Percentiles rank a stretch among this genome's conserved stretches.
Conservation (phyloP, 306 rosid genomes). For the Prosopis cineraria region DNA sequence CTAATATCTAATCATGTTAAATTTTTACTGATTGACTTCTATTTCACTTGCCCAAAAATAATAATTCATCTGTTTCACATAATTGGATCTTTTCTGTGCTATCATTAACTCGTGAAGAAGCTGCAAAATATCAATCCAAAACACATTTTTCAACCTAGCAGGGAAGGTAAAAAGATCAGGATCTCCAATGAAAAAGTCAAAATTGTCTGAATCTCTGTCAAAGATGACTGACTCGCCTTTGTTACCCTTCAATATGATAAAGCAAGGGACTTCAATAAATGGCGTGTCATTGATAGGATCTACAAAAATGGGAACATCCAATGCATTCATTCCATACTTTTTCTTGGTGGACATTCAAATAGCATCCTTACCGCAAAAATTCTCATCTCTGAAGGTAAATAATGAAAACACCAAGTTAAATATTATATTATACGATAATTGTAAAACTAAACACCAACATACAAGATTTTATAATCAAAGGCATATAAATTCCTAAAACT, state of each 20-base stretch:
- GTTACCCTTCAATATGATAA: conserved; percentile 60
- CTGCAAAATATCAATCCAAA: neutral
- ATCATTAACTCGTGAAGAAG: neutral
- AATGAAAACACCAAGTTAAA: conserved; percentile 7
- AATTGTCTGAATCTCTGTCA: conserved; percentile 65
- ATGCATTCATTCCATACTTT: conserved; percentile 61
- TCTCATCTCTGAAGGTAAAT: conserved; percentile 57
- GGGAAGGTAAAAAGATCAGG: conserved; percentile 72
- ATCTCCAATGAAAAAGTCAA: conserved; percentile 73
- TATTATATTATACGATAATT: neutral
- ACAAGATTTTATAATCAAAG: neutral
- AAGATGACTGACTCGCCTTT: conserved; percentile 62
- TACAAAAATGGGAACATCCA: conserved; percentile 64
- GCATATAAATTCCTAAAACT: conserved; percentile 21
- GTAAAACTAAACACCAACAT: conserved; percentile 19
- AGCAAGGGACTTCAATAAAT: conserved; percentile 59
- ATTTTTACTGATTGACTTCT: conserved; percentile 5
- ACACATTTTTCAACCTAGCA: conserved; percentile 43
- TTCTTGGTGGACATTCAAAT: conserved; percentile 62
- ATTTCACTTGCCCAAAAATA: neutral
- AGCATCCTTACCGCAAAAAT: conserved; percentile 65
- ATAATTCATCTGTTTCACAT: neutral
- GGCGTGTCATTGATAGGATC: conserved; percentile 89
- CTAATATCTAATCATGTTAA: neutral
- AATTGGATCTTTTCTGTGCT: neutral